Base-by-base conservation (phyloP, 331 rosid species). In the Pyrus hybrid region DNA sequence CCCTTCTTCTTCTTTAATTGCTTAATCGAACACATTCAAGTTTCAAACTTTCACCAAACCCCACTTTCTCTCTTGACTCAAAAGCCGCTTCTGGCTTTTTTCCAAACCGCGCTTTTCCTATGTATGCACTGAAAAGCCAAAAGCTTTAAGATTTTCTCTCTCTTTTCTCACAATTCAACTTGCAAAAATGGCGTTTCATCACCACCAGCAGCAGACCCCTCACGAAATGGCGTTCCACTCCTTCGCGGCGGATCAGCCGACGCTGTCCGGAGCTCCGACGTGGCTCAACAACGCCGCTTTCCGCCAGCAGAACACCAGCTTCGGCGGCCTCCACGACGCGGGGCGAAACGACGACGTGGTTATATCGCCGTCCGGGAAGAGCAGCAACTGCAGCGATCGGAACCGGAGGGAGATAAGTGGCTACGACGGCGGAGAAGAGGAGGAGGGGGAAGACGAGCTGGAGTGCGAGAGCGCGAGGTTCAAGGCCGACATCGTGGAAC, bases 221-320 rank as follows among this genome's bases (percentile, higher is more conserved):
- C 70, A 71, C 57, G 81, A 71, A 58, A 75, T 80, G 84, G 71
- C 70, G 43, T 76, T 76, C 78, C 84, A 76, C 77, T 26, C 81
- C 61, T 79, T 79, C 21, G 71, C 63, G 22, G 16, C 26, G 20
- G 75, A 79, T 26, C 79, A 73, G 26, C 83, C 75, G 7, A 67
- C 67, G n/a, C 54, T 76, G 14, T 63, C 77, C 33, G 80, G 80
- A 54, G 88, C 89, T 7, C 98, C 94, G 61, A 89, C 90, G 83
- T 93, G 98, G 98, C 96, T 93, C 75, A 91, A 91, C 88, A 87
- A 79, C 94, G 95, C 98, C 5, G 67, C 51, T 11, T 76, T 81
- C 47, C 71, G 81, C 37, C 90, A 72, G 47, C 83, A 73, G 75
- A 73, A 60, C 53, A 82, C 84, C 57, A 51, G 80, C 89, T 93